phyloP scores from a whole-genome alignment of 2,329 filamentous ascomycete genomes.

The Cytospora leucostoma region DNA sequence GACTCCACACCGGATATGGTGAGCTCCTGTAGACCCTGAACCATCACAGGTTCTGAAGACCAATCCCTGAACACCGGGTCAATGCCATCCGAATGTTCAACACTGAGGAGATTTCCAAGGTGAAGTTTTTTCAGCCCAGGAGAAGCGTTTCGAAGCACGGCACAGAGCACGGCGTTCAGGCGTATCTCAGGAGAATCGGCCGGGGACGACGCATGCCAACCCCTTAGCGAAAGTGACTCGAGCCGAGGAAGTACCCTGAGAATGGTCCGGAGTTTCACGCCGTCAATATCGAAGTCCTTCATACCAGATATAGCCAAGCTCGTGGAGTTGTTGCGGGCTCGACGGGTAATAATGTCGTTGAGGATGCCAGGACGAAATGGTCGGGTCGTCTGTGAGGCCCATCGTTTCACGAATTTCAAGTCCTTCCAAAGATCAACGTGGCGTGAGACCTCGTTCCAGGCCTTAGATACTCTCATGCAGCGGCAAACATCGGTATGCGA shows the following conservation, averaged over 20 bases:
- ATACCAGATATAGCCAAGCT: slow-evolving; percentile 11
- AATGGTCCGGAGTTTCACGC: neutral
- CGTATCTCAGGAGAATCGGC: too few relatives aligned
- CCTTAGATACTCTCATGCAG: slow-evolving; percentile 22
- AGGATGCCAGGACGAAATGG: neutral
- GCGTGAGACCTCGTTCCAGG: slow-evolving; percentile 18
- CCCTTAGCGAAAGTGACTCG: slow-evolving; percentile 3
- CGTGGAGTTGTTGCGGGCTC: slow-evolving; percentile 7
- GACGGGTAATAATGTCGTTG: neutral
- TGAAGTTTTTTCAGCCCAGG: slow-evolving; percentile 4
- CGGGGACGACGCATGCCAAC: neutral
- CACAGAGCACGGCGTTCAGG: neutral
- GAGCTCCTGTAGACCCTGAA: slow-evolving; percentile 4
- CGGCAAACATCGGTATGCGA: slow-evolving; percentile 13
- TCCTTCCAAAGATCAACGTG: slow-evolving; percentile 19
- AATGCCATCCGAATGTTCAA: neutral
- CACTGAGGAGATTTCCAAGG: neutral
- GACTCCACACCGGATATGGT: neutral
- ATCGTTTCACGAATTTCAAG: slow-evolving; percentile 1
- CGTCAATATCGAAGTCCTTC: slow-evolving; percentile 10
- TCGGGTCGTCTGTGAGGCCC: neutral
- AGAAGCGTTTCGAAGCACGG: slow-evolving; percentile 1
- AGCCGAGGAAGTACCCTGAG: slow-evolving; percentile 12
- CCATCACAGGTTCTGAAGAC: neutral
- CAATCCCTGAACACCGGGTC: neutral